phyloP scores from a whole-genome alignment of 805 yeast genomes.

The Ogataea kodamae region DNA sequence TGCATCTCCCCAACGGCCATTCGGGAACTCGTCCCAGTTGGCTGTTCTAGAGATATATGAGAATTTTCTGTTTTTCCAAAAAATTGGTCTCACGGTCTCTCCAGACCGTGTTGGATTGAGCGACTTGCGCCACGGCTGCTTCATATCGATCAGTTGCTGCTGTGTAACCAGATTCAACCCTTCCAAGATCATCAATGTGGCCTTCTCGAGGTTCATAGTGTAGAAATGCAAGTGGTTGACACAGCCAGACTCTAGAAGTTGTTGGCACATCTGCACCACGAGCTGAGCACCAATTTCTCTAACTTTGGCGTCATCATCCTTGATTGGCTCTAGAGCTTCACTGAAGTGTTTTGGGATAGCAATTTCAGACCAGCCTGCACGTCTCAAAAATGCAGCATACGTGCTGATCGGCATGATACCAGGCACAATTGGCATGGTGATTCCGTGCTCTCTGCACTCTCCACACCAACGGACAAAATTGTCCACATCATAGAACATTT shows the following conservation, averaged over 20 bases:
- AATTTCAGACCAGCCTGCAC: slow-evolving; percentile 93
- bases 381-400: slow-evolving; percentile 84
- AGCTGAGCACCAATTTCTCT: slow-evolving; percentile 82
- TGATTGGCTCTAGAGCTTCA: slow-evolving; percentile 69
- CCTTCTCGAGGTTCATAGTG: slow-evolving; percentile 94
- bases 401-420: slow-evolving; percentile 99
- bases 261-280: slow-evolving; percentile 77
- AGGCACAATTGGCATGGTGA: slow-evolving; percentile 85
- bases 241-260: slow-evolving; percentile 63
- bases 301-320: slow-evolving; percentile 86
- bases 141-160: slow-evolving; percentile 24
- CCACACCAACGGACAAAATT: slow-evolving; percentile 80
- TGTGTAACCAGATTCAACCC: slow-evolving; percentile 50
- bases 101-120: slow-evolving; percentile 73
- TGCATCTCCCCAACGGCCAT: slow-evolving; percentile 98
- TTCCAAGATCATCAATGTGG: slow-evolving; percentile 85
- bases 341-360: slow-evolving; percentile 71
- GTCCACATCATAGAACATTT: slow-evolving; percentile 94
- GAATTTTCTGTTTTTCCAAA: slow-evolving; percentile 92
- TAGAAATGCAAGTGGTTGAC: slow-evolving; percentile 90
- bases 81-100: slow-evolving; percentile 88
- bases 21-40: slow-evolving; percentile 97
- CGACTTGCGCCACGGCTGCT: slow-evolving; percentile 87
- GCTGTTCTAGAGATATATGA: slow-evolving; percentile 86
- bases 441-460: slow-evolving; percentile 64